These are phyloP conservation scores for Fusarium goolgardi DNA, from an alignment of 2,329 filamentous ascomycete species.

Conservation along the genomic window DNA sequence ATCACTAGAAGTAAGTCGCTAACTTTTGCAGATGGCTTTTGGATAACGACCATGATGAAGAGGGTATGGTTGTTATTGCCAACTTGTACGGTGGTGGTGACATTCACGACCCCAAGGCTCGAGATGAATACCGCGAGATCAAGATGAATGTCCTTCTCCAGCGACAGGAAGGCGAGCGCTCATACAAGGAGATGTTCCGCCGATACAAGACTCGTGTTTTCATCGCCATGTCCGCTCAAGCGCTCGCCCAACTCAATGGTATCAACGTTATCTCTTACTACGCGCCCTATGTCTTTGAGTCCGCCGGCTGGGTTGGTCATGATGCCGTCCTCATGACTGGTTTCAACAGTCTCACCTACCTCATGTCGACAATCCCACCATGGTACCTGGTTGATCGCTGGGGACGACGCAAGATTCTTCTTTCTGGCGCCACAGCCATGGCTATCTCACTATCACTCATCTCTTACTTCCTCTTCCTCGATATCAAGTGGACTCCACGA, in stretches of 20 bases:
- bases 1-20: constrained; percentile 33
- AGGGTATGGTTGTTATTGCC: constrained; percentile 97
- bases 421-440: constrained; percentile 92
- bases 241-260: constrained; percentile 93
- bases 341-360: constrained; percentile 90
- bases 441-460: constrained; percentile 86
- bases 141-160: constrained; percentile 97
- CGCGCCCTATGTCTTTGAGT: constrained; percentile 94
- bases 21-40: constrained; percentile 81
- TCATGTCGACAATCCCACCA: constrained; percentile 91
- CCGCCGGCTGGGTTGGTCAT: constrained; percentile 93
- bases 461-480: constrained; percentile 94
- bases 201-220: constrained; percentile 92
- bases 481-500: constrained; percentile 80
- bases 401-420: constrained; percentile 88
- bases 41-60: constrained; percentile 97
- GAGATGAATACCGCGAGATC: constrained; percentile 97
- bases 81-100: constrained; percentile 97
- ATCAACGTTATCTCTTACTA: constrained; percentile 99
- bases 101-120: constrained; percentile 90
- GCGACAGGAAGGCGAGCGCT: constrained; percentile 93
- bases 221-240: constrained; percentile 98
- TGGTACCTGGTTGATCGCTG: constrained; percentile 97
- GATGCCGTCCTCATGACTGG: constrained; percentile 96
- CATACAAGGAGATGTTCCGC: constrained; percentile 94